These are phyloP conservation scores for Amesomyces nigricolor DNA, from an alignment of 2,329 filamentous ascomycete species.

Conservation along the genomic window DNA sequence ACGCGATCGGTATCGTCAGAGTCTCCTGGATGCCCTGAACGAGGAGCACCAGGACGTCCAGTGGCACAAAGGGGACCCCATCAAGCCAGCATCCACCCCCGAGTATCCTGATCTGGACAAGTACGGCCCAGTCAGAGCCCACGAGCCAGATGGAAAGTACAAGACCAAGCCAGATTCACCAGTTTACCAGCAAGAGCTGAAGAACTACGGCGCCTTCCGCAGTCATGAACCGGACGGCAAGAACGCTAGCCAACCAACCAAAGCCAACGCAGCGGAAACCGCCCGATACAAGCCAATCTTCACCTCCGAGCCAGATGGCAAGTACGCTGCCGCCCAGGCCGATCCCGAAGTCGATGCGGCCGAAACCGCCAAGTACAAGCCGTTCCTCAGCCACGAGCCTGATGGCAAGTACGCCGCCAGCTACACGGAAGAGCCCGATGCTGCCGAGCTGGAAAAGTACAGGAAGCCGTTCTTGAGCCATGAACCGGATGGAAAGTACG, in stretches of 20 bases:
- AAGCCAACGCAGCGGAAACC: no score
- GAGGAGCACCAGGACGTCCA: slow-evolving; percentile 22
- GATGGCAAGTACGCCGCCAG: slow-evolving; percentile 1
- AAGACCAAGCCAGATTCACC: neutral
- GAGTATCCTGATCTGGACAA: slow-evolving; percentile 32
- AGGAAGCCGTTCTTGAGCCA: slow-evolving; percentile 30
- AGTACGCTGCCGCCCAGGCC: no score
- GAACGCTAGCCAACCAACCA: neutral
- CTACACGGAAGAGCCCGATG: slow-evolving; percentile 8
- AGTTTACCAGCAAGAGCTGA: slow-evolving; percentile 13
- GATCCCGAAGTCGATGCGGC: no score
- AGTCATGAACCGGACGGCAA: slow-evolving; percentile 17
- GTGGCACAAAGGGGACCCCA: slow-evolving; percentile 23
- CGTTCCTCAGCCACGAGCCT: neutral
- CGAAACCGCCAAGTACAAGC: no score
- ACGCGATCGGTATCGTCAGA: slow-evolving; percentile 14
- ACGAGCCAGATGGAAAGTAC: slow-evolving; percentile 17
- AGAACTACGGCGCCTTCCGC: slow-evolving; percentile 19
- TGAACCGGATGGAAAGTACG: slow-evolving; percentile 22
- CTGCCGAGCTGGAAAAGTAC: slow-evolving; percentile 28
- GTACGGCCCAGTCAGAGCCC: slow-evolving; percentile 27
- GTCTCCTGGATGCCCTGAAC: slow-evolving; percentile 16
- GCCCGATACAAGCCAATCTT: no score
- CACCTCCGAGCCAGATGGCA: neutral
- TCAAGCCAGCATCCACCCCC: slow-evolving; percentile 7